phyloP scores from a whole-genome alignment of 1,284 basidiomycete genomes.

The Rhizoctonia solani region DNA sequence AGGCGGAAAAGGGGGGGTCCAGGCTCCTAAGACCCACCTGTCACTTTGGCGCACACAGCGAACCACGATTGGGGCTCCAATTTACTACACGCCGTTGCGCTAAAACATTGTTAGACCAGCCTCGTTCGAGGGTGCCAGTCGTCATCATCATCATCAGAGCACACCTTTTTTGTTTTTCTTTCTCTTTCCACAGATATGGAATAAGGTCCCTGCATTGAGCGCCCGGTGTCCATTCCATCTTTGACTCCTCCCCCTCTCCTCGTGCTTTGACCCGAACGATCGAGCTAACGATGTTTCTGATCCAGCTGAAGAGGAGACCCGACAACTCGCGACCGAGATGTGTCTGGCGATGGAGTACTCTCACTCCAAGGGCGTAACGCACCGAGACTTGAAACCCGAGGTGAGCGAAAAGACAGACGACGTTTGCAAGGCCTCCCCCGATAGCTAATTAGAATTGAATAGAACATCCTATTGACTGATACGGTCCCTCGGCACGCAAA shows the following conservation, averaged over 20 bases:
- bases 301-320: conserved; percentile 59
- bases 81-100: too few relatives aligned
- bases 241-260: not conserved
- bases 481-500: conserved; percentile 66
- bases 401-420: conserved; percentile 47
- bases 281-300: not conserved
- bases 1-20: too few relatives aligned
- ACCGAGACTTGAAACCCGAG: conserved; percentile 93
- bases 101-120: too few relatives aligned
- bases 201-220: too few relatives aligned
- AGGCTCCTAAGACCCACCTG: too few relatives aligned
- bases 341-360: conserved; percentile 59
- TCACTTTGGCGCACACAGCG: too few relatives aligned
- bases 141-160: too few relatives aligned
- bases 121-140: too few relatives aligned
- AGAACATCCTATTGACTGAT: conserved; percentile 24
- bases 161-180: too few relatives aligned
- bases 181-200: too few relatives aligned
- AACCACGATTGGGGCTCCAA: too few relatives aligned
- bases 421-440: not conserved
- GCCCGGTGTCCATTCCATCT: too few relatives aligned
- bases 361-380: conserved; percentile 73
- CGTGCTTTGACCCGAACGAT: not conserved
- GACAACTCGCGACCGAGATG: conserved; percentile 72
- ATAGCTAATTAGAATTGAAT: not conserved